Base-by-base conservation (phyloP, 1,284 basidiomycete genomes). In the Mrakiaceae sp. region DNA sequence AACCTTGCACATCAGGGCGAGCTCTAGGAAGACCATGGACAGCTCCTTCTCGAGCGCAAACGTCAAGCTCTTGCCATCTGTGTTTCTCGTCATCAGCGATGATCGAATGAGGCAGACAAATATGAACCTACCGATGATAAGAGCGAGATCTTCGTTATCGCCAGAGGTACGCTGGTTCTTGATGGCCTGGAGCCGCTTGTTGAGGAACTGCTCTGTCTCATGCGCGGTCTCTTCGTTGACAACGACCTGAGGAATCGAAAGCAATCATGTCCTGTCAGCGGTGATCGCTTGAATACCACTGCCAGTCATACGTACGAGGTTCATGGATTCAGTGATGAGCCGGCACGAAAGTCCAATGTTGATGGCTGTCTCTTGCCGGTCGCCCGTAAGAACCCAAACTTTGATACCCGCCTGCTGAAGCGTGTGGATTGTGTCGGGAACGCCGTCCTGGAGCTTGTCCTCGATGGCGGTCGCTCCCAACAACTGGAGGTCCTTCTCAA, bases 341-440 rank as follows among this genome's bases (percentile, higher is more conserved):
- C 92, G 84, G 79, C 95, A 98, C 2, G 91, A 94, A 81, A 98
- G 86, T 60, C 96, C 96, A 69, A 99, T 98, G 72, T 98, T 98
- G 78, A 98, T 98, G 11, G 96, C 96, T 2, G 96, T 99, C 77
- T 99, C 96, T 78, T 98, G 95, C 68, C 95, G 81, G 76, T 99
- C 96, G 2, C 96, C 96, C 1, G 96, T 98, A 59, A 98, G 78
- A 9, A 99, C 93, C 96, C 96, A 99, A 49, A 98, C 87, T 82
- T 98, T 98, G 78, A 99, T 98, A 0, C 96, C 96, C 43, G 95
- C 95, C 81, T 88, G 90, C 73, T 98, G 96, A 52, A 99, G 77
- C 2, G 93, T 98, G 73, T 98, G 93, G 66, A 99, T 98, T 3
- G 96, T 87, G 72, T 98, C 96, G 0, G 96, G 96, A 0, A 99